Evolutionary conservation across 1,139 yeast genomes (phyloP).

Genomic region (Candida sp.): DNA sequence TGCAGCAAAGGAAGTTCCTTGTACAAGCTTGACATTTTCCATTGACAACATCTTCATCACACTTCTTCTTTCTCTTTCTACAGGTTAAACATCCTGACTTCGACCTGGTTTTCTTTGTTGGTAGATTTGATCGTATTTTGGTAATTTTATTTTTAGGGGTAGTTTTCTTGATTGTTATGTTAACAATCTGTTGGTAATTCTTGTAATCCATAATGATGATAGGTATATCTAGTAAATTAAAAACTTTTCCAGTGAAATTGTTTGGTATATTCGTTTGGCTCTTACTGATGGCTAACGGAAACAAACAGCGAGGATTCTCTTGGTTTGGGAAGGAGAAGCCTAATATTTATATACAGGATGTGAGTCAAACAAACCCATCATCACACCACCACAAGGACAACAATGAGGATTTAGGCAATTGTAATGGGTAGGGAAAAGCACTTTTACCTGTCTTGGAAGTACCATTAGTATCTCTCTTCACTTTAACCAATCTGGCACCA

Average conservation of each 20-base stretch:
- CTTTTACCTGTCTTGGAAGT: no score
- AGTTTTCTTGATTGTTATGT: slow-evolving; percentile 25
- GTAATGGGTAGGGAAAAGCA: no score
- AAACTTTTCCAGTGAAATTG: background rate
- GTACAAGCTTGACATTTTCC: slow-evolving; percentile 50
- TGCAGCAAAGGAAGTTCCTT: slow-evolving; percentile 44
- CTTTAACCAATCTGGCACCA: no score
- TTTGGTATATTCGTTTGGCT: background rate
- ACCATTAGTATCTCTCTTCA: no score
- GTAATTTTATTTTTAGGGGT: slow-evolving; percentile 11
- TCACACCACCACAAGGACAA: no score
- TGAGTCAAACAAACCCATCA: no score
- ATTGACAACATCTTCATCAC: slow-evolving; percentile 40
- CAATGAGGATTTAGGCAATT: no score
- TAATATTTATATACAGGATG: no score
- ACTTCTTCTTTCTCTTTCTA: slow-evolving; percentile 45
- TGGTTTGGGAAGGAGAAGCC: no score
- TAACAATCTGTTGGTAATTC: slow-evolving; percentile 41
- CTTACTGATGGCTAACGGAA: slow-evolving; percentile 2
- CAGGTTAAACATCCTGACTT: slow-evolving; percentile 45
- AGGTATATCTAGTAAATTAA: background rate
- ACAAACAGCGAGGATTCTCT: slow-evolving; percentile 1
- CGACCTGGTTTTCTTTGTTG: slow-evolving; percentile 28
- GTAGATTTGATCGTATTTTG: slow-evolving; percentile 15
- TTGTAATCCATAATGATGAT: slow-evolving; percentile 20